Base-by-base conservation (phyloP, 305 asterid genomes). In the Fraxinus nigra region DNA sequence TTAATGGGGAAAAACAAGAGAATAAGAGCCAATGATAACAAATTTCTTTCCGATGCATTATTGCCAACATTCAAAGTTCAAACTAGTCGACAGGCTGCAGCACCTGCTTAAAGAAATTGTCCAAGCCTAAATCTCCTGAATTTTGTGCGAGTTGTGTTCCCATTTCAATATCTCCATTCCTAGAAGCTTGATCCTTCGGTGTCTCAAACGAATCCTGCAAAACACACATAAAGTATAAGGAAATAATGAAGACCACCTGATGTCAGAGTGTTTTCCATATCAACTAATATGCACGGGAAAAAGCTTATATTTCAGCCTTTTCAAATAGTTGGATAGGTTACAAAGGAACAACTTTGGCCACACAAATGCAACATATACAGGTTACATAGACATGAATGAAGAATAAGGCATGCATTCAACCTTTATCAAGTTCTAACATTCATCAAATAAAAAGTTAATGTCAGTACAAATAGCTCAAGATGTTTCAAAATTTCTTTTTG, bases 71-170 rank as follows among this genome's bases (percentile, higher is more conserved):
- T 61, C 13, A 69, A 76, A 74, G 18, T 34, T 61, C 13, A 69
- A 76, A 74, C 72, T 30, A 65, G 20, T 59, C 14, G 22, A 54
- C 26, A 18, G 65, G 65, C 65, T 1, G 54, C 72, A 78, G 61
- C 38, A 89, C 92, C 92, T 89, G 84, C 84, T 84, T 80, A 80
- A 88, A 89, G 82, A 89, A 89, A 77, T 78, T 85, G 40, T 79
- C 84, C 81, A 89, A 75, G 72, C 90, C 91, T 40, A 84, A 38
- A 61, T 89, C 92, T 38, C 86, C 91, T 1, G 90, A 86, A 73
- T 79, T 75, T 76, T 79, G 11, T 30, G 84, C 34, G 46, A 85
- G 84, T 77, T 80, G 85, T 24, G 28, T 35, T 82, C 90, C 92
- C 85, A 33, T 83, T 82, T 89, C 92, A 33, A 88, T 74, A 84